A percentile compares a stretch with the other conserved stretches of the same genome.
Evolutionary conservation across 2,329 filamentous ascomycete species (phyloP).

Genomic region (Ophiostoma tasmaniense): DNA sequence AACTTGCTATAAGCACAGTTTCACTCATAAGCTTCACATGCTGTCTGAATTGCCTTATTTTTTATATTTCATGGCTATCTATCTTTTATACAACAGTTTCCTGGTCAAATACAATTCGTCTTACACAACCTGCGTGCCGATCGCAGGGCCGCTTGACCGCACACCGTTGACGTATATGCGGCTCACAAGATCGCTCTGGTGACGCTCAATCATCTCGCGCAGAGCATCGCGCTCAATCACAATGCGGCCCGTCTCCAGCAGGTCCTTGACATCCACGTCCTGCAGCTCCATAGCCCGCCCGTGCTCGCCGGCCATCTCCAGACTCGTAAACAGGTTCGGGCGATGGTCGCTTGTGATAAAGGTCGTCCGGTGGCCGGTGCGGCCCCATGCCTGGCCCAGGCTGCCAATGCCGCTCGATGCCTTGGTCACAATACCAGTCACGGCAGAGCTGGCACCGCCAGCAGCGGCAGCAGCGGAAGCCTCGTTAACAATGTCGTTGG

Average conservation of each 20-base stretch:
- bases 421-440: conserved; percentile 6
- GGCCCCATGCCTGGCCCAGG: conserved; percentile 56
- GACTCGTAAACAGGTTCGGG: conserved; percentile 55
- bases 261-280: conserved; percentile 94
- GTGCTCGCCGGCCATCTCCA: conserved; percentile 55
- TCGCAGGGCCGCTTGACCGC: conserved; percentile 27
- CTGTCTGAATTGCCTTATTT: not conserved
- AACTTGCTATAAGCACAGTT: not conserved
- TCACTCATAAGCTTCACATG: not conserved
- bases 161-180: conserved; percentile 38
- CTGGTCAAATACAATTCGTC: too few relatives aligned
- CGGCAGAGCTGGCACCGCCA: not conserved
- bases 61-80: not conserved
- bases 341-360: conserved; percentile 60
- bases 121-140: conserved; percentile 25
- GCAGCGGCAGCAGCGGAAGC: not conserved
- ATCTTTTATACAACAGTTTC: not conserved
- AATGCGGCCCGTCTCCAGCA: conserved; percentile 75
- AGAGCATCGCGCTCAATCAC: conserved; percentile 80
- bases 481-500: not conserved
- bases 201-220: conserved; percentile 61
- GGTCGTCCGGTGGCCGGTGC: conserved; percentile 58
- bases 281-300: conserved; percentile 60
- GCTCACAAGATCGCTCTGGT: conserved; percentile 58
- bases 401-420: conserved; percentile 12